Percentiles rank a stretch among this genome's conserved stretches.
Evolutionary conservation across 352 stramenopile species (phyloP).

Genomic region (Globisporangium polare): DNA sequence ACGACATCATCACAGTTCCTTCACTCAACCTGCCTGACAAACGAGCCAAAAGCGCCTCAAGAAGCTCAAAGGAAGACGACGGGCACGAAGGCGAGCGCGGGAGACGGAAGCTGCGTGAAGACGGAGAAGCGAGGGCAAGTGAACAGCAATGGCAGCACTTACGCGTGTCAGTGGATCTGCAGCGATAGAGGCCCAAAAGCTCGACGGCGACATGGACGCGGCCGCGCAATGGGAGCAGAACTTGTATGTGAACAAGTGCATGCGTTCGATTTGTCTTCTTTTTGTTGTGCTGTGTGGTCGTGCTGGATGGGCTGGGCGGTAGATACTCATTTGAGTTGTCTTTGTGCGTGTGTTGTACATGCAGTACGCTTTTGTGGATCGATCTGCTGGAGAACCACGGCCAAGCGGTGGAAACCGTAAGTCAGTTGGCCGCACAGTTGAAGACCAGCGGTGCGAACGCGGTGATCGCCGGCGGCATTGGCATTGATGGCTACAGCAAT

Average conservation of each 20-base stretch:
- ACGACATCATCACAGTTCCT: background rate
- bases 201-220: background rate
- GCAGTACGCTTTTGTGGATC: conserved; percentile 14
- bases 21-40: background rate
- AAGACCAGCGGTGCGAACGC: background rate
- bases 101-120: background rate
- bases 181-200: background rate
- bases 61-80: background rate
- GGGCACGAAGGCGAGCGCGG: background rate
- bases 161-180: background rate
- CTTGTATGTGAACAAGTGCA: background rate
- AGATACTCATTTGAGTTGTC: background rate
- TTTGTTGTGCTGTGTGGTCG: background rate
- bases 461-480: background rate
- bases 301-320: background rate
- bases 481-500: background rate
- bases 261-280: no score
- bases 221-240: background rate
- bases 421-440: conserved; percentile 1
- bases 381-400: conserved; percentile 16
- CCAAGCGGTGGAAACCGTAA: background rate
- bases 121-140: no score
- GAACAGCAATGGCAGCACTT: background rate
- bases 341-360: background rate
- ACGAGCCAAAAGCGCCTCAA: background rate